Base-by-base conservation (phyloP, 148 eudicot species). In the Camellia lanceoleosa region DNA sequence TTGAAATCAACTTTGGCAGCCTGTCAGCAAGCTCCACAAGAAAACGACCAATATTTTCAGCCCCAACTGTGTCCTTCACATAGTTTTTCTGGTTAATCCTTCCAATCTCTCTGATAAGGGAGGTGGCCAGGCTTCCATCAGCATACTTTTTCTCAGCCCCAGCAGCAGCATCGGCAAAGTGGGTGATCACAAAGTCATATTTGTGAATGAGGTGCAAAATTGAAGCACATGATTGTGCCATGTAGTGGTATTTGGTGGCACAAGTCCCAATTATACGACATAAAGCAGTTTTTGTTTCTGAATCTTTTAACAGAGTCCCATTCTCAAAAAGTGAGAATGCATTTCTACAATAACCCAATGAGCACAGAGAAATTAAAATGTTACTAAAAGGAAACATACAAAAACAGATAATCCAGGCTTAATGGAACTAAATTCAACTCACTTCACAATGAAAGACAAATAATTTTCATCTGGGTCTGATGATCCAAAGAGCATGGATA, bases 1-100 rank as follows among this genome's bases (percentile, higher is more conserved):
- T 88, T 8, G 99, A 96, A 44, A 96, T 78, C 88, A 96, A 86
- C 87, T 87, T 93, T 44, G 99, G 99, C 80, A 90, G 42, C 84
- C 93, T 84, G 76, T 93, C 97, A 71, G 97, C 88, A 69, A 93
- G 87, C 86, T 96, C 99, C 72, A 96, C 91, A 54, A 96, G 92
- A 87, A 93, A 96, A 18, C 99, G 93, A 55, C 99, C 99, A 74
- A 95, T 87, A 85, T 92, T 95, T 79, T 95, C 99, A 83, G 99
- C 97, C 38, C 99, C 99, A 56, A 79, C 88, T 42, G 89, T 86
- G 81, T 96, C 99, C 87, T 91, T 96, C 42, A 86, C 86, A 78
- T 92, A 93, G 81, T 84, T 92, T 85, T 89, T 96, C 73, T 94
- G 99, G 84, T 88, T 93, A 30, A 98, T 85, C 79, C 97, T 90